Conservation (phyloP, 208 protist genomes). For the Leishmania lainsoni region DNA sequence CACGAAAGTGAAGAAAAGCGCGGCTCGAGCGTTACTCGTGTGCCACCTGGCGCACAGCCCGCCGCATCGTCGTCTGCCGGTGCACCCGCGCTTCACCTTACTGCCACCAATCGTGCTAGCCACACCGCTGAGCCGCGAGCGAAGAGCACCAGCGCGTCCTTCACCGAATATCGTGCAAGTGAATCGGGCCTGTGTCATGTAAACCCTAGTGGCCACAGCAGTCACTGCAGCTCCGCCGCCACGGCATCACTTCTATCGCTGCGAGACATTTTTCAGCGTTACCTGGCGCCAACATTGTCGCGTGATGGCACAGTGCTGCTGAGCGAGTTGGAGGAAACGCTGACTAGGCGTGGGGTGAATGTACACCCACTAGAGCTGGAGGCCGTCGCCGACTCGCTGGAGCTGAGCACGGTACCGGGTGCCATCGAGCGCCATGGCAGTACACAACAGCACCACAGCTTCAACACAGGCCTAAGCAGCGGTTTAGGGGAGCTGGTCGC, state of each 20-base stretch:
- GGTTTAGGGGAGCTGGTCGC: not conserved
- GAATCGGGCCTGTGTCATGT: not conserved
- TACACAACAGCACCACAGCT: not conserved
- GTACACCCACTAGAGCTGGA: conserved; percentile 55
- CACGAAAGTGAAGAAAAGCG: not conserved
- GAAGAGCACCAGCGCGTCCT: not conserved
- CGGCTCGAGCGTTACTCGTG: not conserved
- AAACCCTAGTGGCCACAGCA: not conserved
- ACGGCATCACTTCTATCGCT: conserved; percentile 25
- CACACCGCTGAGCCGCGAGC: not conserved
- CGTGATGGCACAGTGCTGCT: conserved; percentile 33
- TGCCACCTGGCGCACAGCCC: not conserved
- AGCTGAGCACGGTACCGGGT: conserved; percentile 22
- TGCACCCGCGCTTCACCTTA: not conserved
- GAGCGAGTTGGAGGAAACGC: conserved; percentile 34
- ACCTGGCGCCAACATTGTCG: conserved; percentile 6
- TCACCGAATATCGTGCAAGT: not conserved
- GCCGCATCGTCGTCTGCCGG: not conserved
- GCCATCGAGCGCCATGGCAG: not conserved
- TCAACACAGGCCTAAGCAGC: not conserved
- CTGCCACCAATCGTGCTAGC: not conserved
- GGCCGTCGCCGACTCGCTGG: conserved; percentile 63
- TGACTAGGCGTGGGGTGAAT: conserved; percentile 32
- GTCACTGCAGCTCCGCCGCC: not conserved
- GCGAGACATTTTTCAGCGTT: conserved; percentile 27